Base-by-base conservation (phyloP, 768 basidiomycete genomes). In the Amanita phalloides region DNA sequence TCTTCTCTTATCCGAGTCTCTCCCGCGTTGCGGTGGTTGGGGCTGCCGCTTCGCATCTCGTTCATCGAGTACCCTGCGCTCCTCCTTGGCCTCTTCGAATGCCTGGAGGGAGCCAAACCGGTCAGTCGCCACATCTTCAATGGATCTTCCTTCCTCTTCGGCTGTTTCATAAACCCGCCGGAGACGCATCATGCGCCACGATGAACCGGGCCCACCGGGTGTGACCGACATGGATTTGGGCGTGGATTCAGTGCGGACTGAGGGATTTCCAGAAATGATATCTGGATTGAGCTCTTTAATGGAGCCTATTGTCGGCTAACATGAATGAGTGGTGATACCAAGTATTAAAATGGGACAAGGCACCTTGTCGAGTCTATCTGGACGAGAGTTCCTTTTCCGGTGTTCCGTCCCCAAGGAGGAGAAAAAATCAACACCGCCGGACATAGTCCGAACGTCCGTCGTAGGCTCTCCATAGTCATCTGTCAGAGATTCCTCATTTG, bases 101-200 rank as follows among this genome's bases (percentile, higher is more conserved):
- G 86, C 86, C 48, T 85, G 79, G 21, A 94, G 65, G 2, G 80
- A 82, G 3, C 88, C 91, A 60, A 96, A 98, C 4, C 93, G 79
- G 54, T 98, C 95, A 10, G 89, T 57, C 0, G 86, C 95, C 28
- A 98, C 78, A 53, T 92, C 78, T 57, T 90, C 84, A 9, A 90
- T 63, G 0, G 81, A 62, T 4, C 73, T 67, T 4, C 79, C 77
- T 64, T 94, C 91, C 60, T 97, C 94, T 53, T 90, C 83, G 0
- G 88, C 91, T 2, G 87, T 78, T 63, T 98, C 95, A 61, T 90
- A 94, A 1, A 91, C 85, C 13, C 89, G 77, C 37, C 84, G 80
- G 0, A 99, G 78, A 59, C 93, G 91, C 84, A 90, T 92, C 96
- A 98, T 98, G 13, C 96, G 83, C 95, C 96, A 99, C 62, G 82